Evolutionary conservation across 2,329 filamentous ascomycete species (phyloP).

Genomic region (Trichophyton mentagrophytes): DNA sequence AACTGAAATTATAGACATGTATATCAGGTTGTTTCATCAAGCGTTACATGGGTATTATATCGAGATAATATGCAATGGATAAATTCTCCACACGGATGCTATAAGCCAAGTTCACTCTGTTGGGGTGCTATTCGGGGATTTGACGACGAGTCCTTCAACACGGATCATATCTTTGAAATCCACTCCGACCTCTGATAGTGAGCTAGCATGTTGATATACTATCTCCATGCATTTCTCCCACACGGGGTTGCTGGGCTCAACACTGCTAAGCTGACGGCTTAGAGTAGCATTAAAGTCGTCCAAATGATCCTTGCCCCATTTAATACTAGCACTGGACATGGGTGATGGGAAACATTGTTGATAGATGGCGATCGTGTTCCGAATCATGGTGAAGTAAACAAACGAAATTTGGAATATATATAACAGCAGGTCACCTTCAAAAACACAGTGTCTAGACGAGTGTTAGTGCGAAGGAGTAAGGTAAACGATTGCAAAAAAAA

Average conservation of each 20-base stretch:
- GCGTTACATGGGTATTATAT: not conserved
- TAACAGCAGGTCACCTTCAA: constrained; percentile 80
- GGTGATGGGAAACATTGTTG: constrained; percentile 72
- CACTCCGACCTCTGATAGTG: constrained; percentile 73
- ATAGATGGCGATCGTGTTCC: constrained; percentile 83
- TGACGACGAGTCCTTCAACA: not conserved
- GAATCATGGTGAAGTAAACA: constrained; percentile 88
- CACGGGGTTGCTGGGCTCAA: constrained; percentile 59
- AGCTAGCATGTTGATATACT: constrained; percentile 64
- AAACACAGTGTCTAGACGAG: constrained; percentile 65
- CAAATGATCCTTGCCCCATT: constrained; percentile 94
- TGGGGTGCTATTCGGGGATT: not conserved
- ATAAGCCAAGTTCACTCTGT: not conserved
- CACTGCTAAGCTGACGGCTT: constrained; percentile 71
- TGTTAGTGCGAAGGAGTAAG: not conserved
- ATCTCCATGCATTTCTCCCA: constrained; percentile 76
- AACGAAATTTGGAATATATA: constrained; percentile 95
- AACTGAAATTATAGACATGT: not conserved
- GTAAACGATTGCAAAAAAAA: not conserved
- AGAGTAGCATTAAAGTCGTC: constrained; percentile 81
- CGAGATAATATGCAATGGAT: too few relatives aligned
- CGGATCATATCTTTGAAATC: constrained; percentile 72
- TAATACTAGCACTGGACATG: constrained; percentile 89
- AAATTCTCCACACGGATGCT: too few relatives aligned
- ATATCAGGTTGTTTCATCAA: not conserved